Conservation (phyloP, 805 yeast genomes). For the Candida corydali region DNA sequence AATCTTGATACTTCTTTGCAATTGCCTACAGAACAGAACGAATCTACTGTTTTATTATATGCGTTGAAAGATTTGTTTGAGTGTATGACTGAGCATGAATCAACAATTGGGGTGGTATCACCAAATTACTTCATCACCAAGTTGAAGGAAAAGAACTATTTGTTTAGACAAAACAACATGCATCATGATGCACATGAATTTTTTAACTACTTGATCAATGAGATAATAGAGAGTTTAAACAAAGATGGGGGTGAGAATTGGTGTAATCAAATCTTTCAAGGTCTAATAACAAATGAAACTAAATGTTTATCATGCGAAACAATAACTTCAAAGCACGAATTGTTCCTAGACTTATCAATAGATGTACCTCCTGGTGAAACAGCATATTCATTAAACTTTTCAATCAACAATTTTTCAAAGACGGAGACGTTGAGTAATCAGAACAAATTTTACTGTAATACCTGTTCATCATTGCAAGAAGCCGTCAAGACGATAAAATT, state of each 20-base stretch:
- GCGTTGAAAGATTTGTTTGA: slow-evolving; percentile 85
- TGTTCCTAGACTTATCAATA: slow-evolving; percentile 79
- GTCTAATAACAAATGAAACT: slow-evolving; percentile 79
- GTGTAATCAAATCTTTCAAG: slow-evolving; percentile 76
- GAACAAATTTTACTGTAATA: slow-evolving; percentile 90
- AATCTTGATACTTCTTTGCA: slow-evolving; percentile 70
- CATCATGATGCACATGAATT: slow-evolving; percentile 99
- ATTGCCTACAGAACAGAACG: slow-evolving; percentile 28
- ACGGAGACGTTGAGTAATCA: slow-evolving; percentile 81
- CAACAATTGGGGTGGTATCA: slow-evolving; percentile 77
- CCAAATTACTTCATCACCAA: slow-evolving; percentile 72
- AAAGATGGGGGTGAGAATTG: slow-evolving; percentile 38
- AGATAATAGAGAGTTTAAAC: slow-evolving; percentile 55
- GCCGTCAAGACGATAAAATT: slow-evolving; percentile 88
- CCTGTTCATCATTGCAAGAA: slow-evolving; percentile 86
- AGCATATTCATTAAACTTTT: slow-evolving; percentile 64
- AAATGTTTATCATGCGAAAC: slow-evolving; percentile 88
- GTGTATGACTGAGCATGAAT: slow-evolving; percentile 66
- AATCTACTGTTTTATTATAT: slow-evolving; percentile 37
- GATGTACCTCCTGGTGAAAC: slow-evolving; percentile 67
- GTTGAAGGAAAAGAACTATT: slow-evolving; percentile 74
- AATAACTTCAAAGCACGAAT: slow-evolving; percentile 75
- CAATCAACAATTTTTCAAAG: slow-evolving; percentile 76
- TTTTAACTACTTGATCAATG: slow-evolving; percentile 78
- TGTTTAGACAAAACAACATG: slow-evolving; percentile 81